Conservation (phyloP, 352 stramenopile genomes). For the Phytophthora megakarya region DNA sequence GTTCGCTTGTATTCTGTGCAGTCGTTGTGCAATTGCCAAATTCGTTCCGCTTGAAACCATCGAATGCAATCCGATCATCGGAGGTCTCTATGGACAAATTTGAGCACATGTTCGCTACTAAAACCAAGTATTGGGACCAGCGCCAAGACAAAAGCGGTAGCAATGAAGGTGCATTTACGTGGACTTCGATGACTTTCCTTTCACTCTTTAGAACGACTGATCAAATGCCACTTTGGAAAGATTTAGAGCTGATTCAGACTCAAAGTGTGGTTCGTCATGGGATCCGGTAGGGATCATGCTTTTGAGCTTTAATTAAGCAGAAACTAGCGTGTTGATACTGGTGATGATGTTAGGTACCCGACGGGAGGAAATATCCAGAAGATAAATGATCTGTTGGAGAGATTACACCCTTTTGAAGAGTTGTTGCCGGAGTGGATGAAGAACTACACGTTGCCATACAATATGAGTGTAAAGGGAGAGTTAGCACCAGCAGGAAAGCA, state of each 20-base stretch:
- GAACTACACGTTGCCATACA: conserved; percentile 74
- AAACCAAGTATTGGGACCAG: conserved; percentile 65
- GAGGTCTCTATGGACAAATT: conserved; percentile 11
- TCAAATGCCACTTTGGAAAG: conserved; percentile 9
- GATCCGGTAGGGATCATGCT: conserved; percentile 47
- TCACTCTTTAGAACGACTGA: not conserved
- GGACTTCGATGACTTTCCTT: conserved; percentile 20
- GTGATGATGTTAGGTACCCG: conserved; percentile 46
- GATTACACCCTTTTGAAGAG: conserved; percentile 40
- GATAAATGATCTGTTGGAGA: conserved; percentile 52
- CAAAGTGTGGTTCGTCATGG: conserved; percentile 69
- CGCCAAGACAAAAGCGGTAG: conserved; percentile 6
- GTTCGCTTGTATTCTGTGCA: conserved; percentile 6
- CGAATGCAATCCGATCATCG: not conserved
- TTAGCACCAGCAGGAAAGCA: conserved; percentile 41
- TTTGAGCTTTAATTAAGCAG: not conserved
- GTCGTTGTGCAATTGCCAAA: conserved; percentile 11
- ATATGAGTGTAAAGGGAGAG: conserved; percentile 50
- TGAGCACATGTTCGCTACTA: conserved; percentile 55
- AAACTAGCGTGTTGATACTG: not conserved
- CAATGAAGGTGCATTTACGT: not conserved
- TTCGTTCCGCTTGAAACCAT: not conserved
- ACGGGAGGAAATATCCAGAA: conserved; percentile 54
- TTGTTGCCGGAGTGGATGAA: conserved; percentile 59
- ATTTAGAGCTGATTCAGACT: conserved; percentile 60